phyloP scores from a whole-genome alignment of 2,329 filamentous ascomycete genomes.

The Hypoxylon sp. region DNA sequence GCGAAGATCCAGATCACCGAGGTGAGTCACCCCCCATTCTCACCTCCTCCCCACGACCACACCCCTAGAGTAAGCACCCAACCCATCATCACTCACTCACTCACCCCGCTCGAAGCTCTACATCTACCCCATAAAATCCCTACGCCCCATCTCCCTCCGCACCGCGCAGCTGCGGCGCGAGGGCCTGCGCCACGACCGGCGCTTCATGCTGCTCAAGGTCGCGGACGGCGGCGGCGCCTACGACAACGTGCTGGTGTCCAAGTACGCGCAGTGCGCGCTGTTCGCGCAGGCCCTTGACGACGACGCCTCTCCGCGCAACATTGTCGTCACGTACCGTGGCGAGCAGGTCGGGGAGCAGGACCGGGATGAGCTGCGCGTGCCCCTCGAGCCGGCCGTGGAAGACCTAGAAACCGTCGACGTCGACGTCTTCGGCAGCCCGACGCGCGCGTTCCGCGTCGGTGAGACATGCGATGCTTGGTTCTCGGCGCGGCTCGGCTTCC shows the following conservation, averaged over 20 bases:
- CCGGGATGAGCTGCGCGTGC: conserved; percentile 57
- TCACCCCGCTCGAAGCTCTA: conserved; percentile 67
- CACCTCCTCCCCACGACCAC: background rate
- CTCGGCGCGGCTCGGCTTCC: conserved; percentile 69
- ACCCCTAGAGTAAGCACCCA: background rate
- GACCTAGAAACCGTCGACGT: conserved; percentile 59
- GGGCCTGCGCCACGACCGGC: conserved; percentile 71
- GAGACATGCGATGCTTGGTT: conserved; percentile 70
- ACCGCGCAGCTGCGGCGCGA: conserved; percentile 64
- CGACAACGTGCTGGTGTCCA: conserved; percentile 62
- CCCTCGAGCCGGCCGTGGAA: conserved; percentile 60
- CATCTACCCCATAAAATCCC: conserved; percentile 77
- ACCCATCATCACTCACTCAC: background rate
- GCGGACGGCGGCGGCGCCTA: conserved; percentile 43
- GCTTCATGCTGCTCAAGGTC: conserved; percentile 73
- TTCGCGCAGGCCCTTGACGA: conserved; percentile 65
- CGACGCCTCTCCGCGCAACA: conserved; percentile 37
- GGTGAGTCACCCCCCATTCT: conserved; percentile 16
- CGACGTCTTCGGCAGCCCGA: conserved; percentile 66
- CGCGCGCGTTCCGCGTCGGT: conserved; percentile 70
- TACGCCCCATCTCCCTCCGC: conserved; percentile 66
- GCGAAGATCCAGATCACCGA: conserved; percentile 34
- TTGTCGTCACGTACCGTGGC: conserved; percentile 55
- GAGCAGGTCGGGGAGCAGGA: conserved; percentile 47
- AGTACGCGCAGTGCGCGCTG: conserved; percentile 66